These are phyloP conservation scores for Brettanomyces sp. DNA, from an alignment of 805 yeast genomes.

Conservation along the genomic window DNA sequence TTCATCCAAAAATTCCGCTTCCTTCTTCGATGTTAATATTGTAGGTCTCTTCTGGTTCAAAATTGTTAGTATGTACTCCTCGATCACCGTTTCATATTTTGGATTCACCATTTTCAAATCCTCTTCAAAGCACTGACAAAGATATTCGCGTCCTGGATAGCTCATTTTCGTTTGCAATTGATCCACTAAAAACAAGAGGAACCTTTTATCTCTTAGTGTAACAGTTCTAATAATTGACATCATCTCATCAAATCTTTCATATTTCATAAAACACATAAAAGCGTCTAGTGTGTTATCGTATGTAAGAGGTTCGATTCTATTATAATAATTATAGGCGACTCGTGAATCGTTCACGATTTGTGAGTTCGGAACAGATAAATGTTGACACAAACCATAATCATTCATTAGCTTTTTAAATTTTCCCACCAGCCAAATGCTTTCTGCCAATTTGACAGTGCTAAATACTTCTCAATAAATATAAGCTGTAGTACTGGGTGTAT, in stretches of 20 bases:
- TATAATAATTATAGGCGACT: slow-evolving; percentile 19
- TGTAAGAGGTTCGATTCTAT: slow-evolving; percentile 20
- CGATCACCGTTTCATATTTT: slow-evolving; percentile 9
- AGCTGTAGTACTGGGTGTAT: slow-evolving; percentile 26
- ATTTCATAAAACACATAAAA: slow-evolving; percentile 14
- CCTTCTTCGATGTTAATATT: slow-evolving; percentile 10
- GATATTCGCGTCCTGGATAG: slow-evolving; percentile 17
- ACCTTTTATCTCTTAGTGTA: slow-evolving; percentile 15
- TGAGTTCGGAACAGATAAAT: slow-evolving; percentile 12
- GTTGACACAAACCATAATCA: slow-evolving; percentile 15
- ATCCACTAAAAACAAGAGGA: slow-evolving; percentile 13
- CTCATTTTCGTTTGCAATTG: slow-evolving; percentile 7
- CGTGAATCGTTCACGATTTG: slow-evolving; percentile 13
- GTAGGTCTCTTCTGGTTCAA: slow-evolving; percentile 6
- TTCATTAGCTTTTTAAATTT: slow-evolving; percentile 18
- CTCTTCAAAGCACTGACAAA: slow-evolving; percentile 10
- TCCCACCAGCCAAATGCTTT: slow-evolving; percentile 27
- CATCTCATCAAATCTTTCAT: slow-evolving; percentile 12
- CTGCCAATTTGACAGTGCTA: slow-evolving; percentile 16
- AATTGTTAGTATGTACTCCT: slow-evolving; percentile 11
- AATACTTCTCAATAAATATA: slow-evolving; percentile 26
- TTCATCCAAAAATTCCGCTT: slow-evolving; percentile 16
- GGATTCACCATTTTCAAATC: slow-evolving; percentile 1
- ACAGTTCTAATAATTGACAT: slow-evolving; percentile 13
- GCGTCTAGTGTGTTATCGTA: slow-evolving; percentile 18